phyloP scores from a whole-genome alignment of 1,284 basidiomycete species.

The Cryptococcus sp. region DNA sequence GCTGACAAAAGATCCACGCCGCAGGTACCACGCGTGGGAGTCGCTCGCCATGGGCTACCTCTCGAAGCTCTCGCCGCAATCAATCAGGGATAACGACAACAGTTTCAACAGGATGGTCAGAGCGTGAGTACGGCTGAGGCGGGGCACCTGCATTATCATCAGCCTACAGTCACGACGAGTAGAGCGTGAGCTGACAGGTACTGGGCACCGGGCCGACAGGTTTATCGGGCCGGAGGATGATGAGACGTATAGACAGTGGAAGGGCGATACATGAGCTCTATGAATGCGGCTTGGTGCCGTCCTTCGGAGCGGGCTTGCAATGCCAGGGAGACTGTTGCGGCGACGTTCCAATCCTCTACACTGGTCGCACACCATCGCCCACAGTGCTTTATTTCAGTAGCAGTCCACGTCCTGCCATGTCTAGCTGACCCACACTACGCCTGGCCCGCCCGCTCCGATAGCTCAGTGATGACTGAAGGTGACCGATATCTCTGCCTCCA shows the following conservation, averaged over 20 bases:
- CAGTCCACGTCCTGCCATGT: no score
- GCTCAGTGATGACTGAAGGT: no score
- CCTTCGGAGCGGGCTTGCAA: no score
- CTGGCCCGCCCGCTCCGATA: no score
- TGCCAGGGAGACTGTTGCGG: no score
- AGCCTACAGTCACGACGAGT: not conserved
- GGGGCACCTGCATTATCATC: not conserved
- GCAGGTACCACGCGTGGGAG: conserved; percentile 52
- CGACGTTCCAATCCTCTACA: no score
- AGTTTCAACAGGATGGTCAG: conserved; percentile 48
- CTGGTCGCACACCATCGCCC: no score
- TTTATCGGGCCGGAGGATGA: conserved; percentile 41
- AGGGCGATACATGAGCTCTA: conserved; percentile 3
- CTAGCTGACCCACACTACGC: no score
- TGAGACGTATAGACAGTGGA: conserved; percentile 27
- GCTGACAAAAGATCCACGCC: not conserved
- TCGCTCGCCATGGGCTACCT: conserved; percentile 49
- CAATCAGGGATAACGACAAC: conserved; percentile 39
- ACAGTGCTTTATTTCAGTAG: no score
- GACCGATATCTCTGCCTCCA: no score
- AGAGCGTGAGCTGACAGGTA: not conserved
- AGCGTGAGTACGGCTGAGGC: conserved; percentile 30
- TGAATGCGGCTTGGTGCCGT: not conserved
- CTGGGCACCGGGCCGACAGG: no score
- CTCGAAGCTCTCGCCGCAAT: conserved; percentile 34